Percentiles rank a stretch among this genome's conserved stretches.
Conservation (phyloP, 108 stramenopile genomes). For the Aurantiochytrium sp. region DNA sequence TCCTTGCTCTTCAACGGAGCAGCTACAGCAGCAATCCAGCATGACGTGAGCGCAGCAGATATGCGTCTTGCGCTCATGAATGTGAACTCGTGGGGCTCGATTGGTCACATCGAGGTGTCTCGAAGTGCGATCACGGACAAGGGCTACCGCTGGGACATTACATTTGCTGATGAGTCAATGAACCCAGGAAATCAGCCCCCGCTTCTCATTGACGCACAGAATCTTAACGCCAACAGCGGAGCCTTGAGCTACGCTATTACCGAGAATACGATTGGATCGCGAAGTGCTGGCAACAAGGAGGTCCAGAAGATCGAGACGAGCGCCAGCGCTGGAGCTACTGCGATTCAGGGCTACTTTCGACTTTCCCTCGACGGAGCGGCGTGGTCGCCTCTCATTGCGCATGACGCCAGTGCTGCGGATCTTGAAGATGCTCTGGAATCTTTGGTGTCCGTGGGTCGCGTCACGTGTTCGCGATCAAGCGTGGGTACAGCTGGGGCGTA, state of each 20-base stretch:
- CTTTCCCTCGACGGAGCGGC: conserved; percentile 38
- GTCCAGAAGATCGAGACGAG: background rate
- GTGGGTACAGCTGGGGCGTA: conserved; percentile 12
- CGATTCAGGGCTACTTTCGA: conserved; percentile 52
- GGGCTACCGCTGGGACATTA: conserved; percentile 59
- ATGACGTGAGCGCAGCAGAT: background rate
- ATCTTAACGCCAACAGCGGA: background rate
- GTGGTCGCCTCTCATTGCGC: conserved; percentile 23
- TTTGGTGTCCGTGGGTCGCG: conserved; percentile 26
- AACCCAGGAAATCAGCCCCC: conserved; percentile 55
- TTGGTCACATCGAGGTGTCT: background rate
- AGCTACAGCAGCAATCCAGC: background rate
- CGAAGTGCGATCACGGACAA: background rate
- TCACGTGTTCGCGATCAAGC: conserved; percentile 28
- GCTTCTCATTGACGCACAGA: background rate
- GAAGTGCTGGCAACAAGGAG: background rate
- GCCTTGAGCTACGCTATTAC: background rate
- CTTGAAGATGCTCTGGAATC: conserved; percentile 57
- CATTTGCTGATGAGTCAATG: conserved; percentile 41
- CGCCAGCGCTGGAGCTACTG: background rate
- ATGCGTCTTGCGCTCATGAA: conserved; percentile 43
- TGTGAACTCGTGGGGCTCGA: conserved; percentile 27
- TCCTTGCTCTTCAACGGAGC: background rate
- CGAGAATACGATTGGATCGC: background rate
- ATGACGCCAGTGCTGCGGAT: conserved; percentile 43